Conservation (phyloP, 2,329 filamentous ascomycete species). For the Beauveria rudraprayagi region DNA sequence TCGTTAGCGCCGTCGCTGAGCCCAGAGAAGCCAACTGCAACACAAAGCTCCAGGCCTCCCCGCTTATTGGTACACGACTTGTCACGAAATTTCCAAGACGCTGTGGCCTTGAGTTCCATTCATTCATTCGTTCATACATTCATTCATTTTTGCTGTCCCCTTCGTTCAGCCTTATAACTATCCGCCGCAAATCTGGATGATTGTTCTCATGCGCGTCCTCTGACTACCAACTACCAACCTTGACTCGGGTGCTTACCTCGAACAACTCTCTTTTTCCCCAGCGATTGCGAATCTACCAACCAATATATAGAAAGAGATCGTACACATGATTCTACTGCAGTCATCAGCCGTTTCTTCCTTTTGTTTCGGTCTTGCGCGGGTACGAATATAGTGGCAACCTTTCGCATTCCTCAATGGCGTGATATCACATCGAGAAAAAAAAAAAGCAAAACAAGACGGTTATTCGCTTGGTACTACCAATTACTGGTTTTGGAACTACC, state of each 20-base stretch:
- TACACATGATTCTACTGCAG: slow-evolving; percentile 1
- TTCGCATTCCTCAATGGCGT: background rate
- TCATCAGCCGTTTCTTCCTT: background rate
- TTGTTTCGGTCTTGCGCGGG: slow-evolving; percentile 1
- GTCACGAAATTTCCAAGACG: slow-evolving; percentile 3
- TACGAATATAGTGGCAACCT: background rate
- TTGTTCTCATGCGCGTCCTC: background rate
- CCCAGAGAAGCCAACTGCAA: background rate
- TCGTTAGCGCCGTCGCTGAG: slow-evolving; percentile 2
- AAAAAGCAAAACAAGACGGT: background rate
- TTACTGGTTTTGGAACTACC: background rate
- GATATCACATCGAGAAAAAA: background rate
- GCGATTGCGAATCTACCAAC: background rate
- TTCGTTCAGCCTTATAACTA: background rate
- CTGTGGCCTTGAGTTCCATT: background rate
- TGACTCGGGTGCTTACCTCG: slow-evolving; percentile 1
- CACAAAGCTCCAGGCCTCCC: background rate
- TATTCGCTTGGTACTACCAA: background rate
- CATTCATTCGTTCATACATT: background rate
- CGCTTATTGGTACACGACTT: slow-evolving; percentile 1
- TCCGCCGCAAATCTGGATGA: background rate
- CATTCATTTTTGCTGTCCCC: background rate
- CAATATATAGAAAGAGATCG: background rate
- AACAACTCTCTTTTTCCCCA: background rate
- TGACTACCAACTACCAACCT: background rate